These are phyloP conservation scores for Fusarium keratoplasticum DNA, from an alignment of 2,329 filamentous ascomycete genomes.

Conservation along the genomic window DNA sequence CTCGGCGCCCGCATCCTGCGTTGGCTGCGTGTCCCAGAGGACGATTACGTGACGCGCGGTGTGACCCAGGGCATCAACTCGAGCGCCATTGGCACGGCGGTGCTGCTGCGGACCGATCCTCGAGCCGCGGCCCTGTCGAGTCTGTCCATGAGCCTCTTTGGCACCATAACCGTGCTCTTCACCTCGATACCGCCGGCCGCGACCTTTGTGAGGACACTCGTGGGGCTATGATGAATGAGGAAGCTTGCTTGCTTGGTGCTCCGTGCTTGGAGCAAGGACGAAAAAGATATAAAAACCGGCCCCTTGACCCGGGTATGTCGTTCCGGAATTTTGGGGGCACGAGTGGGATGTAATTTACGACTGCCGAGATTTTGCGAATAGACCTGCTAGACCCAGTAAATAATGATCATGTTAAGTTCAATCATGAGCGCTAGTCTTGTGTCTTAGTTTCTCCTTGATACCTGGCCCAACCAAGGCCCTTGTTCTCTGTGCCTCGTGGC, in stretches of 20 bases:
- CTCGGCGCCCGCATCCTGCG: constrained; percentile 62
- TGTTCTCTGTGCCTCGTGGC: neutral
- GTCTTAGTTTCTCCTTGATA: neutral
- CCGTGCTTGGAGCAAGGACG: neutral
- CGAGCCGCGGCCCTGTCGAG: constrained; percentile 69
- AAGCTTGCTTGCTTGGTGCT: neutral
- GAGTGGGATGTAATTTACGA: constrained; percentile 2
- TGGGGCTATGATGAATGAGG: constrained; percentile 50
- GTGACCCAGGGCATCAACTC: constrained; percentile 72
- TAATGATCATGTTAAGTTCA: neutral
- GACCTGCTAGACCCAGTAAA: neutral
- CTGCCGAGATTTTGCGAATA: constrained; percentile 1
- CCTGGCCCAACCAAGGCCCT: constrained; percentile 9
- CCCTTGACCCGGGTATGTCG: neutral
- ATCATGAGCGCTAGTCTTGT: neutral
- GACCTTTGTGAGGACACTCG: constrained; percentile 59
- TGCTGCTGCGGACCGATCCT: constrained; percentile 67
- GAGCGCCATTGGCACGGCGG: constrained; percentile 68
- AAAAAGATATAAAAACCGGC: neutral
- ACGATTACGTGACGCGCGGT: constrained; percentile 73
- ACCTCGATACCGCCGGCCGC: constrained; percentile 68
- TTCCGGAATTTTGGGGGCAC: neutral
- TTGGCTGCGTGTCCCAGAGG: constrained; percentile 65
- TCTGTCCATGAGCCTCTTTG: constrained; percentile 71
- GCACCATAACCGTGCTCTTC: constrained; percentile 68